Evolutionary conservation across 441 rosid genomes (phyloP).

Genomic region (Adansonia rubrostipa): DNA sequence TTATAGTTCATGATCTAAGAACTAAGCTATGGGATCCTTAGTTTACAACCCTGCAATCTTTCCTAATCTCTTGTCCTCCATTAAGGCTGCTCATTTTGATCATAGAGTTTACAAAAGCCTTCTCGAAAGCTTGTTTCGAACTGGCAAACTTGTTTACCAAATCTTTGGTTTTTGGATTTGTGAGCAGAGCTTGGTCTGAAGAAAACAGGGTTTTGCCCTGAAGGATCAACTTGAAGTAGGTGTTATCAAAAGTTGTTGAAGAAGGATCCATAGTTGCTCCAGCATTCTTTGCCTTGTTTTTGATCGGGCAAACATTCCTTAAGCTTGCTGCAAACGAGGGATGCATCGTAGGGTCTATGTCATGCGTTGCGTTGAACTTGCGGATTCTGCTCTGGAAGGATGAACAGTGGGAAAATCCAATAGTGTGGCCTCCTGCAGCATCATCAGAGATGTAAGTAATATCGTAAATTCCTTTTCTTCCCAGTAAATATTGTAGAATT

Average conservation of each 20-base stretch:
- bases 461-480: not conserved
- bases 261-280: slow-evolving; percentile 57
- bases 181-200: slow-evolving; percentile 61
- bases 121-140: slow-evolving; percentile 40
- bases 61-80: slow-evolving; percentile 44
- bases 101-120: slow-evolving; percentile 57
- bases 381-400: slow-evolving; percentile 63
- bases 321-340: slow-evolving; percentile 54
- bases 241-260: slow-evolving; percentile 54
- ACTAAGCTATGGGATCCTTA: slow-evolving; percentile 26
- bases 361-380: slow-evolving; percentile 45
- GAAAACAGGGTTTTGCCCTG: slow-evolving; percentile 54
- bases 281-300: slow-evolving; percentile 48
- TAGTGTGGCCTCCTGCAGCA: slow-evolving; percentile 57
- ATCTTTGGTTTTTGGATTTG: slow-evolving; percentile 39
- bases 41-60: slow-evolving; percentile 44
- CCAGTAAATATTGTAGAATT: not conserved
- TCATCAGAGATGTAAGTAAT: slow-evolving; percentile 7
- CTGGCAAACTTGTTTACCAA: slow-evolving; percentile 50
- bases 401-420: slow-evolving; percentile 69
- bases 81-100: slow-evolving; percentile 66
- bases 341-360: slow-evolving; percentile 51
- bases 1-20: not conserved
- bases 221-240: slow-evolving; percentile 53
- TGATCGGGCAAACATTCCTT: slow-evolving; percentile 44